Percentiles rank a stretch among this genome's conserved stretches.
Conservation (phyloP, 306 rosid species). For the Prunus dulcis region DNA sequence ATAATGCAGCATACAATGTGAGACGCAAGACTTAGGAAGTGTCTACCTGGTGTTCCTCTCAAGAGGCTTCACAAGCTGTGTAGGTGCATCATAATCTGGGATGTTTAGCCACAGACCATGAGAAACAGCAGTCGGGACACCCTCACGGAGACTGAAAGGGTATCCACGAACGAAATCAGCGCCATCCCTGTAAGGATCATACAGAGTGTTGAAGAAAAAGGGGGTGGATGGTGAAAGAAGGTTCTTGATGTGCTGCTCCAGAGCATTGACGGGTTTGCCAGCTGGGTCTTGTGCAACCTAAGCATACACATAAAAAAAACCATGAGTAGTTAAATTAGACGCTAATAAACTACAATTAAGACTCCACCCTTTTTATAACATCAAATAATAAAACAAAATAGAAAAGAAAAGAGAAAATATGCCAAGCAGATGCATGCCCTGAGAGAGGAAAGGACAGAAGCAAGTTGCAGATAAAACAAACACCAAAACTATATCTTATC, state of each 20-base stretch:
- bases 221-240: constrained; percentile 58
- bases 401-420: no score
- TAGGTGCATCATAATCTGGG: constrained; percentile 92
- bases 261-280: constrained; percentile 45
- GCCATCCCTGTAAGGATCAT: constrained; percentile 72
- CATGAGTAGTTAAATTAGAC: background rate
- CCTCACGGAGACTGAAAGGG: constrained; percentile 87
- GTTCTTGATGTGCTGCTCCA: constrained; percentile 59
- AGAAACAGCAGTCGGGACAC: constrained; percentile 75
- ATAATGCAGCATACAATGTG: background rate
- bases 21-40: background rate
- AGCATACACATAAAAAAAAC: background rate
- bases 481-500: background rate
- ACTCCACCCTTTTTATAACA: no score
- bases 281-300: constrained; percentile 56
- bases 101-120: constrained; percentile 96
- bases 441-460: background rate
- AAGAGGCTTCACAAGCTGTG: constrained; percentile 84
- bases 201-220: constrained; percentile 52
- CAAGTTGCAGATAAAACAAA: background rate
- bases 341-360: background rate
- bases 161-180: constrained; percentile 92
- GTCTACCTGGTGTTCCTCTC: constrained; percentile 79
- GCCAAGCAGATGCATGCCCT: no score
- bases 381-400: background rate